Evolutionary conservation across 2,329 filamentous ascomycete genomes (phyloP), one percentile per base, ranked within the genome.

Genomic region (Penicillium sp.): DNA sequence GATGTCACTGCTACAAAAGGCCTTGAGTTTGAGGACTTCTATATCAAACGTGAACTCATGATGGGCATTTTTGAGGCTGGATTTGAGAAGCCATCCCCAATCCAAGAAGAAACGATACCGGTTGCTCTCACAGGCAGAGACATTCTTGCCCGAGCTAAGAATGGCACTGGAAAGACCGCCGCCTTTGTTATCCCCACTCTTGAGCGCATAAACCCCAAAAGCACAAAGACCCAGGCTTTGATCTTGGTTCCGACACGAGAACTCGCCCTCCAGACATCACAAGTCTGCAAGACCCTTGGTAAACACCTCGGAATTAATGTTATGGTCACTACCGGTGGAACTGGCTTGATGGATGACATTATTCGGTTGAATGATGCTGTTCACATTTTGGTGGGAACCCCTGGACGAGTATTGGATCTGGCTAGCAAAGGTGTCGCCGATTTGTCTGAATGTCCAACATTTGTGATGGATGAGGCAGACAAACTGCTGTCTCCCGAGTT

Each of bases 21-120:
- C 57, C 82, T 99, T 59, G 94, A 99, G 66, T 99, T 97, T 70
- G 95, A 99, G 76, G 90, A 97, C 64, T 97, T 99, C 73, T 89
- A 89, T 63, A 87, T 99, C 66, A 96, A 96, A 80, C 84, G 94
- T 71, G 90, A 96, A 72, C 80, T 99, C 58, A 85, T 99, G 78
- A 99, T 97, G 93, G 94, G 94, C 59, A 97, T 99, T 63, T 99
- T 97, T 75, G 94, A 99, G 79, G 94, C 94, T 64, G 94, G 94
- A 60, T 99, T 97, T 75, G 94, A 99, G 75, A 97, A 96, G 78
- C 94, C 94, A 14, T 99, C 94, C 53, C 94, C 94, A 10, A 99
- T 99, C 67, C 94, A 99, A 84, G 94, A 99, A 86, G 94, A 97
- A 79, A 91, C 94, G 51, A 97, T 99, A 69, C 94, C 94, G 44